Base-by-base conservation (phyloP, 2,329 filamentous ascomycete species). In the Monilinia fructigena region DNA sequence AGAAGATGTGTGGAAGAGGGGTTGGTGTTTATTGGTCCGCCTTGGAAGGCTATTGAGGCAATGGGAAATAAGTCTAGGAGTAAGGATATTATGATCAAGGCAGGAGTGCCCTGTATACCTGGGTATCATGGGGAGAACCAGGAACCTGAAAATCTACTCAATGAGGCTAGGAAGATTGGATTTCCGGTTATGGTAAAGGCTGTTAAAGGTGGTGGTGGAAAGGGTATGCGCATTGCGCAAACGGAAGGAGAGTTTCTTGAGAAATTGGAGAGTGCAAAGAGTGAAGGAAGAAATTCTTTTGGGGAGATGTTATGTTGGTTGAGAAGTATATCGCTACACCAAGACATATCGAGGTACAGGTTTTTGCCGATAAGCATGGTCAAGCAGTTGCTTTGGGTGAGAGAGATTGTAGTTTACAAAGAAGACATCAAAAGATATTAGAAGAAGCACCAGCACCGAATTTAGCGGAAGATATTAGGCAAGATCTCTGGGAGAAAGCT, bases 41-140 rank as follows among this genome's bases (percentile, higher is more conserved):
- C 95, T 3, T 87, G 88, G 38, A 84, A 86, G 62, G 93, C 93
- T 72, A 93, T 91, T 75, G 82, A 89, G 67, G 92, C 93, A 67
- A 97, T 97, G 93, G 93, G 93, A 60, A 92, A 96, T 80, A 97
- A 97, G 81, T 93, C 89, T 65, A 84, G 90, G 68, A 95, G 91
- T 63, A 99, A 99, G 78, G 91, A 97, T 76, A 97, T 99, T 75
- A 98, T 99, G 95, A 92, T 86, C 45, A 87, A 87, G 5, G 94
- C 95, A n/a, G 92, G 93, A 11, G 95, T 99, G 4, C 93, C 93
- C 5, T 98, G 95, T 74, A 95, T 99, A 59, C 95, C 95, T 0
- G 95, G 95, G 0, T 99, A 99, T 75, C 95, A 98, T 76, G 95
- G 95, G 23, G 74, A 83, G 1, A 91, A 97, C 63, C 95, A 99